These are phyloP conservation scores for Hanseniaspora guilliermondii DNA, from an alignment of 805 yeast species.

Conservation along the genomic window DNA sequence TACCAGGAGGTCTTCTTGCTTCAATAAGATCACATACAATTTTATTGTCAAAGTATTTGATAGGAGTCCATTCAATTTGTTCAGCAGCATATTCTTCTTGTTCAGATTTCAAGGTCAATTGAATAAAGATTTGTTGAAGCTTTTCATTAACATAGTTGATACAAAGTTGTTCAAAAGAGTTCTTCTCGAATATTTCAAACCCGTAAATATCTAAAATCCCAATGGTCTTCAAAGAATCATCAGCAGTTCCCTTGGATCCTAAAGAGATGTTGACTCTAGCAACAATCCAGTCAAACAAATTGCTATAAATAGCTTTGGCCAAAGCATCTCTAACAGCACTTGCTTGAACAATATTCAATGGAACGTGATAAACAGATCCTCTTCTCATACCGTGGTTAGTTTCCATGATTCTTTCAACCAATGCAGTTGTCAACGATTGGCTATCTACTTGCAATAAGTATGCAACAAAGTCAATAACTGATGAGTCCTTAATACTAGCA, in stretches of 20 bases:
- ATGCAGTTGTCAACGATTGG: slow-evolving; percentile 48
- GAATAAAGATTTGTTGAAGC: slow-evolving; percentile 90
- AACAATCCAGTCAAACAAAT: slow-evolving; percentile 93
- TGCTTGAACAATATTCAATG: slow-evolving; percentile 84
- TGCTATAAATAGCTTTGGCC: slow-evolving; percentile 86
- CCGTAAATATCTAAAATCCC: slow-evolving; percentile 95
- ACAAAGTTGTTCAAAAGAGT: slow-evolving; percentile 89
- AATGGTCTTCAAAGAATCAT: slow-evolving; percentile 45
- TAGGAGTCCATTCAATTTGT: slow-evolving; percentile 94
- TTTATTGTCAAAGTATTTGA: slow-evolving; percentile 88
- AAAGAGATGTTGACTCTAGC: slow-evolving; percentile 76
- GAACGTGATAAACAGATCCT: slow-evolving; percentile 90
- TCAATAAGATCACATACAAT: slow-evolving; percentile 95
- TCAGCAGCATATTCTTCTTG: slow-evolving; percentile 95
- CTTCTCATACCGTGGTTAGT: slow-evolving; percentile 80
- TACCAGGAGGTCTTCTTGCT: slow-evolving; percentile 86
- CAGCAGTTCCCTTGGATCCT: slow-evolving; percentile 37
- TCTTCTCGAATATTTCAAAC: slow-evolving; percentile 88
- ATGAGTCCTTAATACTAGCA: slow-evolving; percentile 66
- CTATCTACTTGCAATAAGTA: slow-evolving; percentile 74
- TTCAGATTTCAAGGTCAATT: slow-evolving; percentile 87
- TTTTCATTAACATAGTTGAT: slow-evolving; percentile 93
- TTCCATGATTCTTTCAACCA: slow-evolving; percentile 74
- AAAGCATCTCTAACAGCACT: slow-evolving; percentile 89
- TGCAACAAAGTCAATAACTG: slow-evolving; percentile 91